Evolutionary conservation across 225 moss, liverwort and hornwort genomes (phyloP).

Genomic region (Physcomitrellopsis africana): DNA sequence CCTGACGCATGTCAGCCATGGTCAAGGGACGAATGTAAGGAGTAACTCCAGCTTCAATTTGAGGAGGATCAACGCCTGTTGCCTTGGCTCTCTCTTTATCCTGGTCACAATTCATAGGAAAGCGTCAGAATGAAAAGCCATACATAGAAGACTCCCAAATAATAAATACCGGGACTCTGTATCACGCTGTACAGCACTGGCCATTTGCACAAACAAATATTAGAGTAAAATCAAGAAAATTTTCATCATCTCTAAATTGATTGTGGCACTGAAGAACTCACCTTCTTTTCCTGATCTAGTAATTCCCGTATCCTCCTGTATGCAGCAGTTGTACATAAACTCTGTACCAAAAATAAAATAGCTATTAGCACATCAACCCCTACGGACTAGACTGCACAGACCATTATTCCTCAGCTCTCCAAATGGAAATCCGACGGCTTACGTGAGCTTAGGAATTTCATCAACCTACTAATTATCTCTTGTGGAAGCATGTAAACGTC

Average conservation of each 20-base stretch:
- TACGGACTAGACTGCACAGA: no score
- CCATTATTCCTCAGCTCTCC: no score
- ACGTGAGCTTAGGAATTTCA: no score
- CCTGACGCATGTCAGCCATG: conserved; percentile 88
- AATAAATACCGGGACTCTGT: not conserved
- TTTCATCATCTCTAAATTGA: not conserved
- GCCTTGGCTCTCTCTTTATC: conserved; percentile 75
- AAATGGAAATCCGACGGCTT: no score
- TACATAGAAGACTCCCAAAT: not conserved
- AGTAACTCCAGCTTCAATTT: conserved; percentile 71
- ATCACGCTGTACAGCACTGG: not conserved
- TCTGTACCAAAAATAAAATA: conserved; percentile 44
- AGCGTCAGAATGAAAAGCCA: conserved; percentile 4
- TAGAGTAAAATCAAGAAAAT: not conserved
- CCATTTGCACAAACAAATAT: not conserved
- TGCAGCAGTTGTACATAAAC: conserved; percentile 89
- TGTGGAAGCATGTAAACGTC: no score
- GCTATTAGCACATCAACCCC: conserved; percentile 1
- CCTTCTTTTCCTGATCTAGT: conserved; percentile 92
- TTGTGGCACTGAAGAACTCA: not conserved
- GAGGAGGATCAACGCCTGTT: conserved; percentile 70
- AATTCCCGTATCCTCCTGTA: conserved; percentile 88
- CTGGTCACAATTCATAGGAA: conserved; percentile 41
- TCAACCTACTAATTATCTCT: no score
- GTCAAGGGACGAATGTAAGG: conserved; percentile 88